Conservation (phyloP, 352 stramenopile species). For the Pythium periplocum region DNA sequence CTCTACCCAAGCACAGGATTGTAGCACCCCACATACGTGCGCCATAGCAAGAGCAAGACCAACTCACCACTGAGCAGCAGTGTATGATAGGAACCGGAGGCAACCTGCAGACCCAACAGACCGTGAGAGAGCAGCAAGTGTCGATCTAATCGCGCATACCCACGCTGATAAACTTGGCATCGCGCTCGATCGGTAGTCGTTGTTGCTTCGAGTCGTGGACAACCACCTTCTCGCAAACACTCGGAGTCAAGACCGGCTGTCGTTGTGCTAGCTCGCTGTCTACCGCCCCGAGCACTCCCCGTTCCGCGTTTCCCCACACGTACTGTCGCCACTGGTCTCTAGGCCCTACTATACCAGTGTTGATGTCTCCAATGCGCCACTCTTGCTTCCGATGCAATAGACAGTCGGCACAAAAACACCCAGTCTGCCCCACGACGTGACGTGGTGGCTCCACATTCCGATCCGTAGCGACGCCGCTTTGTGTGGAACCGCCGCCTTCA, state of each 20-base stretch:
- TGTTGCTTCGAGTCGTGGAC: constrained; percentile 35
- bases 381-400: constrained; percentile 67
- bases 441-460: background rate
- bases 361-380: constrained; percentile 71
- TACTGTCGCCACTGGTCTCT: constrained; percentile 64
- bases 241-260: constrained; percentile 30
- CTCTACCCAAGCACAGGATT: constrained; percentile 24
- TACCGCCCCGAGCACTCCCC: constrained; percentile 29
- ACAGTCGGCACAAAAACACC: constrained; percentile 74
- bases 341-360: constrained; percentile 52
- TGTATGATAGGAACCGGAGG: constrained; percentile 72
- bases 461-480: background rate
- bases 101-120: constrained; percentile 25
- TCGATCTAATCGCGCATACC: background rate
- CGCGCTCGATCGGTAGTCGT: constrained; percentile 38
- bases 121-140: no score
- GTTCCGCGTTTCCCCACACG: constrained; percentile 55
- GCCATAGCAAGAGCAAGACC: background rate
- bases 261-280: constrained; percentile 1
- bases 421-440: constrained; percentile 59
- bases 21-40: no score
- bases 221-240: constrained; percentile 42
- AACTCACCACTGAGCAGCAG: constrained; percentile 59
- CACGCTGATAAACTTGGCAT: constrained; percentile 65
- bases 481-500: background rate